Percentiles rank a stretch among this genome's conserved stretches.
Evolutionary conservation across 805 yeast genomes (phyloP).

Genomic region (Wickerhamiella sergipiensis): DNA sequence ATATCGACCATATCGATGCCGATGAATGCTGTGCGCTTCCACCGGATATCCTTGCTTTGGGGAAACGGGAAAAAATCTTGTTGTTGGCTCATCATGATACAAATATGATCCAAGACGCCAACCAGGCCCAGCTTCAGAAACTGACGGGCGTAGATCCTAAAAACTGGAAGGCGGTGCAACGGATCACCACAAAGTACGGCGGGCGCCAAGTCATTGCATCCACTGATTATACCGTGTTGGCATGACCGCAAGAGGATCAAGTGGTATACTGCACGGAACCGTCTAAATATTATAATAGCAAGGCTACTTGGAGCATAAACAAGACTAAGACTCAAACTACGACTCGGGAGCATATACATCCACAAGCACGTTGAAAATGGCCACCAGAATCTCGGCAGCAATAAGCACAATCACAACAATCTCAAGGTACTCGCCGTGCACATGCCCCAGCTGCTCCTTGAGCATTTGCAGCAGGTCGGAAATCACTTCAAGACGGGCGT

Average conservation of each 20-base stretch:
- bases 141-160: not conserved
- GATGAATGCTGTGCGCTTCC: constrained; percentile 27
- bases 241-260: not conserved
- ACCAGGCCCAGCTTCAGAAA: not conserved
- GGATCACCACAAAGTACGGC: constrained; percentile 12
- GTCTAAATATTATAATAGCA: too few species aligned
- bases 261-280: too few species aligned
- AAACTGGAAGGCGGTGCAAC: constrained; percentile 12
- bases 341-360: constrained; percentile 19
- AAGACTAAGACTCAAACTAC: not conserved
- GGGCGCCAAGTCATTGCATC: constrained; percentile 17
- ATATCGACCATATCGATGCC: constrained; percentile 23
- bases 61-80: constrained; percentile 18
- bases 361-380: constrained; percentile 56
- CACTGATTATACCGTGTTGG: constrained; percentile 11
- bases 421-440: constrained; percentile 80
- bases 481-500: constrained; percentile 87
- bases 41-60: constrained; percentile 19
- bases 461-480: constrained; percentile 89
- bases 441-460: constrained; percentile 92
- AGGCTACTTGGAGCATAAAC: too few species aligned
- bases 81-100: constrained; percentile 26
- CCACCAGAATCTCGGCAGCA: constrained; percentile 83
- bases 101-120: constrained; percentile 7
- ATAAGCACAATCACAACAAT: constrained; percentile 81